Evolutionary conservation across 2,329 filamentous ascomycete species (phyloP).

Genomic region (Coniochaeta ligniaria): DNA sequence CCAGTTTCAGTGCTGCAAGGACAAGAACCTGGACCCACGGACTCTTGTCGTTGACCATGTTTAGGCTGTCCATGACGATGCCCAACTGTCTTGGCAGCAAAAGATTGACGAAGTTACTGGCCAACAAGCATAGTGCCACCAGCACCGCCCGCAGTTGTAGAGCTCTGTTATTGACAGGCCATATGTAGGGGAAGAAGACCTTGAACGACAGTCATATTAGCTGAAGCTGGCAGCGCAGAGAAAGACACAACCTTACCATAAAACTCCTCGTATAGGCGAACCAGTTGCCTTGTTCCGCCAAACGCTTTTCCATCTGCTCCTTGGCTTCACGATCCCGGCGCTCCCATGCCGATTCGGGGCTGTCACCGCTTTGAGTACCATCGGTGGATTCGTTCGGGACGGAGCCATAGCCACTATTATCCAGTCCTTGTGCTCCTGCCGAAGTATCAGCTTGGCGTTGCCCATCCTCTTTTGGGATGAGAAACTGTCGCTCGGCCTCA

Average conservation of each 20-base stretch:
- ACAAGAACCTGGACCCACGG: slow-evolving; percentile 46
- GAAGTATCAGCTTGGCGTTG: slow-evolving; percentile 16
- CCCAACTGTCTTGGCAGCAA: slow-evolving; percentile 77
- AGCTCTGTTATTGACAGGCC: slow-evolving; percentile 58
- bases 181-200: slow-evolving; percentile 73
- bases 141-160: slow-evolving; percentile 63
- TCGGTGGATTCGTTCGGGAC: slow-evolving; percentile 21
- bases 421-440: neutral
- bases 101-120: slow-evolving; percentile 65
- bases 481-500: slow-evolving; percentile 52
- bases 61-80: slow-evolving; percentile 66
- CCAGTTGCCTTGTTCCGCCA: slow-evolving; percentile 72
- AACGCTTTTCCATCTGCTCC: slow-evolving; percentile 57
- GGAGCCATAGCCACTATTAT: slow-evolving; percentile 32
- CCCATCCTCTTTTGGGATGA: slow-evolving; percentile 36
- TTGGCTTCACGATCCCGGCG: slow-evolving; percentile 43
- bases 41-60: slow-evolving; percentile 36
- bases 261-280: slow-evolving; percentile 70
- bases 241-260: slow-evolving; percentile 32
- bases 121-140: slow-evolving; percentile 61
- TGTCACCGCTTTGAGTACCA: slow-evolving; percentile 22
- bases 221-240: neutral
- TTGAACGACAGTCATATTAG: slow-evolving; percentile 18
- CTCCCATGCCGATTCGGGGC: slow-evolving; percentile 47
- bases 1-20: slow-evolving; percentile 43